Base-by-base conservation (phyloP, 768 basidiomycete genomes). In the Lactarius indigo region DNA sequence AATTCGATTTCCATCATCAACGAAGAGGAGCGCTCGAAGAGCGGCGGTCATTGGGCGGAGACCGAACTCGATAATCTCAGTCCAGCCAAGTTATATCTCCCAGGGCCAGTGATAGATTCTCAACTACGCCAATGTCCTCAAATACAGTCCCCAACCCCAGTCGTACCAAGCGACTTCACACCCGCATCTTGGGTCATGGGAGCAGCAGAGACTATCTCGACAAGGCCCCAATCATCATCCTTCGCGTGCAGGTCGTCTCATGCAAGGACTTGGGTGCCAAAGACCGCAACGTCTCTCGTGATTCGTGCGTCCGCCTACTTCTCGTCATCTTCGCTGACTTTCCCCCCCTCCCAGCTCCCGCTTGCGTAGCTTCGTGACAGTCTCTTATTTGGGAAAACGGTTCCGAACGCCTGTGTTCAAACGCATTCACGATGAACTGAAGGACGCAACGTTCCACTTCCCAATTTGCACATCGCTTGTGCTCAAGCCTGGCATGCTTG, bases 351-450 rank as follows among this genome's bases (percentile, higher is more conserved):
- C 44, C 8, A 9, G n/a, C 44, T n/a, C n/a, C n/a, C 44, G 10
- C 10, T 47, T 47, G 12, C n/a, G n/a, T 47, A 47, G 44, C 44
- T 47, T n/a, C 44, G 44, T 47, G 10, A 17, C 9, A 4, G 44
- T 47, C n/a, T 47, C 44, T 47, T 10, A 23, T n/a, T 47, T 12
- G 9, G 44, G n/a, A 3, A 47, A 47, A 23, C 8, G 17, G n/a
- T 47, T 47, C n/a, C 20, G 5, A 1, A 47, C 81, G 78, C 5
- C 92, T 78, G 37, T 80, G 79, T 0, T 73, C 74, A 0, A 91
- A 91, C n/a, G n/a, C 44, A 47, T 2, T 20, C 44, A 10, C 20
- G 17, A 47, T 5, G 10, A 20, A n/a, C 20, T 18, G 18, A 12
- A 47, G 3, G 3, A 47, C 10, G n/a, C n/a, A n/a, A 47, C 44